Base-by-base conservation (phyloP, 1,284 basidiomycete species). In the Malassezia furfur region DNA sequence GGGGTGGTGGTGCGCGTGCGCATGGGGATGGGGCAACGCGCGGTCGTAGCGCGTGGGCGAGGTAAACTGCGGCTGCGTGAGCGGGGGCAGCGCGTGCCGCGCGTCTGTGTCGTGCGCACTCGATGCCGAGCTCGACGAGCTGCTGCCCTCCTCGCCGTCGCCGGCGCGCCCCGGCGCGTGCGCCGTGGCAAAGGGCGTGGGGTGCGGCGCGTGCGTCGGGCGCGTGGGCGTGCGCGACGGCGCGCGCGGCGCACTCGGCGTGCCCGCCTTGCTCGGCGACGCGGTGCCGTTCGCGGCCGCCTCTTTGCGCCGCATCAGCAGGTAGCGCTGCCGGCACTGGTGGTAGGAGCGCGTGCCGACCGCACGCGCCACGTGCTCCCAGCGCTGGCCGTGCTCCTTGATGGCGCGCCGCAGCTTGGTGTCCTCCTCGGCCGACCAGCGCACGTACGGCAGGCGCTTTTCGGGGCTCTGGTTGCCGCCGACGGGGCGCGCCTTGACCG, bases 311-410 rank as follows among this genome's bases (percentile, higher is more conserved):
- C 72, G 59, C 69, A 74, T 72, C n/a, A 74, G 61, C 52, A 74
- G 49, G 50, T 70, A 71, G 30, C 72, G 62, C 59, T 74, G 72
- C 15, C 72, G 65, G 57, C 72, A 74, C 47, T 74, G 72, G 48
- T 74, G 72, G 50, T 74, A 74, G 21, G 71, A 70, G 19, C 72
- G 57, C 11, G 72, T 73, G 8, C 70, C 71, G 8, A 74, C 72
- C 8, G 68, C 68, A 21, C 69, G 64, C 2, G 72, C 70, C 48
- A 74, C 68, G n/a, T 67, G 62, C 46, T 74, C 72, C 72, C 72
- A 74, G 2, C 70, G 61, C 48, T 74, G 72, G 5, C 72, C 72
- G 41, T 71, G 64, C 57, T 73, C 65, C 48, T 64, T 64, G 53
- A 74, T 73, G 6, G 72, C 72, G 5, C 61, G 59, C 9, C 65